Evolutionary conservation across 1,284 basidiomycete species (phyloP).

Genomic region (Marasmius tenuissimus): DNA sequence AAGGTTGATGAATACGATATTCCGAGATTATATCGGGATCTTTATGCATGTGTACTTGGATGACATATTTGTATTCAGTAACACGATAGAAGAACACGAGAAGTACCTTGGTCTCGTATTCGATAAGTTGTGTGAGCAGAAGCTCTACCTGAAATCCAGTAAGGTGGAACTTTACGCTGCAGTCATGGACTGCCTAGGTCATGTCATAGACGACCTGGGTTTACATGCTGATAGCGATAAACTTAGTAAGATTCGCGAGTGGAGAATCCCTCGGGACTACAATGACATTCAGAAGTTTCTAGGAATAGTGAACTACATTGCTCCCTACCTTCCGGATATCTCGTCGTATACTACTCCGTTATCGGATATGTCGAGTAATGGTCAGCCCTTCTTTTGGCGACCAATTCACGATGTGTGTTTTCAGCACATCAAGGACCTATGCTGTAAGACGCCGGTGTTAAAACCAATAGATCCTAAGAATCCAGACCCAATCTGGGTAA

Average conservation of each 20-base stretch:
- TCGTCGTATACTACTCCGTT: constrained; percentile 25
- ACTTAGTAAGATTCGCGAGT: background rate
- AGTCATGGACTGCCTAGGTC: constrained; percentile 28
- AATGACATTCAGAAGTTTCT: constrained; percentile 26
- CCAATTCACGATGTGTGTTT: constrained; percentile 11
- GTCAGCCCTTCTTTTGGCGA: constrained; percentile 11
- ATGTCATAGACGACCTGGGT: constrained; percentile 26
- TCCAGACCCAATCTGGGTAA: constrained; percentile 8
- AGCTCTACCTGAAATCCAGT: constrained; percentile 21
- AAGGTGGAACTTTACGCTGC: constrained; percentile 32
- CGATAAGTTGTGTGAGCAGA: constrained; percentile 14
- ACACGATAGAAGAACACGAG: constrained; percentile 27
- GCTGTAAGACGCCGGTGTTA: constrained; percentile 9
- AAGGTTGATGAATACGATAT: constrained; percentile 21
- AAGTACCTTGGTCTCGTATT: constrained; percentile 19
- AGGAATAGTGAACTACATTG: constrained; percentile 39
- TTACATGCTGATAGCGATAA: constrained; percentile 24
- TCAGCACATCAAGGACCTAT: constrained; percentile 13
- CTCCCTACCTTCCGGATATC: constrained; percentile 36
- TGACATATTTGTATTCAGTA: constrained; percentile 37
- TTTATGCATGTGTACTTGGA: constrained; percentile 34
- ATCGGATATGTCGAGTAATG: constrained; percentile 13
- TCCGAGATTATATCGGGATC: constrained; percentile 23
- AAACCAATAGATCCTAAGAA: constrained; percentile 3
- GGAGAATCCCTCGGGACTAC: background rate